Conservation (phyloP, 139 green algal species). For the Volvox africanus region DNA sequence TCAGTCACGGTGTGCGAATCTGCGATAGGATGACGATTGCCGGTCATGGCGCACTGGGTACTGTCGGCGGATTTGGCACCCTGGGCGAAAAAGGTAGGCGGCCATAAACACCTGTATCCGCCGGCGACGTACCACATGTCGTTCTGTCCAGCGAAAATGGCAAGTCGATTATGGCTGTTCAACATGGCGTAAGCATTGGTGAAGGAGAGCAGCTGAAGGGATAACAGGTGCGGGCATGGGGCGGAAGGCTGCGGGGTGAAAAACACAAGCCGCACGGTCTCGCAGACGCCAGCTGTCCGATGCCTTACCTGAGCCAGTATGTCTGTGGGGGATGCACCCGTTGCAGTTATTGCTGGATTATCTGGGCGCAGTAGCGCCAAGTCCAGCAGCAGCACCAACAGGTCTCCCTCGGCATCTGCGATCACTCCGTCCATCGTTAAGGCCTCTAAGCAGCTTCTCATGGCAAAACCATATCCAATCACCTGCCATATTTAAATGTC, state of each 20-base stretch:
- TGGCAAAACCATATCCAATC: background rate
- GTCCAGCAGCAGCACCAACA: slow-evolving; percentile 50
- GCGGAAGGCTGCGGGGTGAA: no score
- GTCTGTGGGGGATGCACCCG: background rate
- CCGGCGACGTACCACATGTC: slow-evolving; percentile 41
- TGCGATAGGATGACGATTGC: no score
- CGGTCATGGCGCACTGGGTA: no score
- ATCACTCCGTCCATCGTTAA: background rate
- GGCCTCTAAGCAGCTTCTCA: background rate
- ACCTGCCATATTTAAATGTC: background rate
- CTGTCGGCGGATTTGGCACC: no score
- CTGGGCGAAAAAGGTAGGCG: no score
- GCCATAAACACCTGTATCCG: no score
- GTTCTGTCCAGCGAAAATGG: slow-evolving; percentile 49
- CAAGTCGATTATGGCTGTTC: slow-evolving; percentile 53
- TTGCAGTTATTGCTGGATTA: no score
- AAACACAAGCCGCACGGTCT: no score
- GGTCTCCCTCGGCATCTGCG: slow-evolving; percentile 40
- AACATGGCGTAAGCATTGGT: slow-evolving; percentile 55
- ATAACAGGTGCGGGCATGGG: background rate
- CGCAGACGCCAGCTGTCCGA: no score
- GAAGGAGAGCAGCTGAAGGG: slow-evolving; percentile 52
- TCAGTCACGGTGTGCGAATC: no score
- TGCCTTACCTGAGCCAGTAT: slow-evolving; percentile 40
- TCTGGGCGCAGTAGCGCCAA: slow-evolving; percentile 16